Evolutionary conservation across 2,329 filamentous ascomycete genomes (phyloP).

Genomic region (Penicillium sp.): DNA sequence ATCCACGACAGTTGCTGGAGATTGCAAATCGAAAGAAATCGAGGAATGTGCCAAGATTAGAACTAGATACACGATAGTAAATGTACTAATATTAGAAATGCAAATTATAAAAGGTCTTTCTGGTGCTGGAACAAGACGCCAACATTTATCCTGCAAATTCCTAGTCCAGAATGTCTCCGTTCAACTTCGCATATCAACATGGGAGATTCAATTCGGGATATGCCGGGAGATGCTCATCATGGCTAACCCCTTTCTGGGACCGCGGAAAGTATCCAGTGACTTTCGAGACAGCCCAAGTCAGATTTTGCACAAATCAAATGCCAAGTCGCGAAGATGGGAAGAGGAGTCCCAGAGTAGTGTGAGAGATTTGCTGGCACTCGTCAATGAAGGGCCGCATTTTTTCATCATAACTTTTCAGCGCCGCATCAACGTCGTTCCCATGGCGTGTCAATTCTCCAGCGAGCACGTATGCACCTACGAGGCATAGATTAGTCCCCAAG

Average conservation of each 20-base stretch:
- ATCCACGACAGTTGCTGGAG: no score
- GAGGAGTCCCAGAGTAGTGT: neutral
- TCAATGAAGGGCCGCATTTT: conserved; percentile 7
- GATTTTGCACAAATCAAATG: conserved; percentile 1
- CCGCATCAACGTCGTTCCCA: neutral
- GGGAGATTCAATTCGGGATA: neutral
- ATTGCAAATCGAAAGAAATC: no score
- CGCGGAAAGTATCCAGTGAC: neutral
- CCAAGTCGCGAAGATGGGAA: conserved; percentile 6
- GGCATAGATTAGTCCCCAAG: conserved; percentile 9
- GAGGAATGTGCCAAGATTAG: neutral
- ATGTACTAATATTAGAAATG: neutral
- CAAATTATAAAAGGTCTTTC: neutral
- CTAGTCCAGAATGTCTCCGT: neutral
- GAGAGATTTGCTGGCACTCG: conserved; percentile 4
- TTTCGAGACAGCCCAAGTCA: conserved; percentile 5
- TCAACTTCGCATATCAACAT: neutral
- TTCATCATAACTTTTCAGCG: neutral
- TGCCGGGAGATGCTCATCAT: conserved; percentile 1
- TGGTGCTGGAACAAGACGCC: neutral
- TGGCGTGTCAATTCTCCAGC: conserved; percentile 8
- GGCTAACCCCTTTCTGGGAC: neutral
- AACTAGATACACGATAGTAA: neutral
- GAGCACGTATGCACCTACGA: conserved; percentile 12
- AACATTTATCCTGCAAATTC: neutral